phyloP scores from a whole-genome alignment of 2,329 filamentous ascomycete species.

The Rhytidhysteron rufulum region DNA sequence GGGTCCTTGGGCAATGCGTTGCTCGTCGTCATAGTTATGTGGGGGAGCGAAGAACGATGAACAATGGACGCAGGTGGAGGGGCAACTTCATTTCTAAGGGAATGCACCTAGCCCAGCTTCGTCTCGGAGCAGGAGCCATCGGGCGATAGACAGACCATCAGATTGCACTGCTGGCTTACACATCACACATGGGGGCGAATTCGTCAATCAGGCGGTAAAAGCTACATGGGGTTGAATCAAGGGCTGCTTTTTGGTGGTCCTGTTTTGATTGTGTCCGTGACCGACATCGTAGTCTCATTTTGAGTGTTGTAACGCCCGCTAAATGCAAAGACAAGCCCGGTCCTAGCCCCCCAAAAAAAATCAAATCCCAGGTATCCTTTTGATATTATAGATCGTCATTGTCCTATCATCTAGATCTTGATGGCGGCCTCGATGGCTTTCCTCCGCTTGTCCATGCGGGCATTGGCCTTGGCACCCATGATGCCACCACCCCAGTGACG shows the following conservation, averaged over 20 bases:
- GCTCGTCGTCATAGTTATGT: too few relatives aligned
- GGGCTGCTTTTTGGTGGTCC: conserved; percentile 7
- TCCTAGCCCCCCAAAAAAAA: conserved; percentile 26
- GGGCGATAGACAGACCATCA: too few relatives aligned
- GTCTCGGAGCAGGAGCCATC: too few relatives aligned
- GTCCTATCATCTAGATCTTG: conserved; percentile 74
- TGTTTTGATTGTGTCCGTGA: conserved; percentile 31
- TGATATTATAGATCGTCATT: conserved; percentile 22
- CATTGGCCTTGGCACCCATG: conserved; percentile 93
- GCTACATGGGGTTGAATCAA: neutral
- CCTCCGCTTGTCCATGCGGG: conserved; percentile 76
- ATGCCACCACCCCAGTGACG: conserved; percentile 99
- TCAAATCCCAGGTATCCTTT: too few relatives aligned
- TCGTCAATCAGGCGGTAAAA: neutral
- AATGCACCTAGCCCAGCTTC: too few relatives aligned
- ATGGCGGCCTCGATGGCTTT: conserved; percentile 92
- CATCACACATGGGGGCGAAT: conserved; percentile 1
- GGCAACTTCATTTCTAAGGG: too few relatives aligned
- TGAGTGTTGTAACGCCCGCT: conserved; percentile 25
- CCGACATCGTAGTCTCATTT: conserved; percentile 1
- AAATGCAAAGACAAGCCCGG: conserved; percentile 39
- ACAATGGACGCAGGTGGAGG: too few relatives aligned
- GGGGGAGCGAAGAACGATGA: too few relatives aligned
- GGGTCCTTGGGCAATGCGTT: too few relatives aligned
- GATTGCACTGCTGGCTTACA: too few relatives aligned